These are phyloP conservation scores for Alternaria atra DNA, from an alignment of 2,329 filamentous ascomycete species.

Conservation along the genomic window DNA sequence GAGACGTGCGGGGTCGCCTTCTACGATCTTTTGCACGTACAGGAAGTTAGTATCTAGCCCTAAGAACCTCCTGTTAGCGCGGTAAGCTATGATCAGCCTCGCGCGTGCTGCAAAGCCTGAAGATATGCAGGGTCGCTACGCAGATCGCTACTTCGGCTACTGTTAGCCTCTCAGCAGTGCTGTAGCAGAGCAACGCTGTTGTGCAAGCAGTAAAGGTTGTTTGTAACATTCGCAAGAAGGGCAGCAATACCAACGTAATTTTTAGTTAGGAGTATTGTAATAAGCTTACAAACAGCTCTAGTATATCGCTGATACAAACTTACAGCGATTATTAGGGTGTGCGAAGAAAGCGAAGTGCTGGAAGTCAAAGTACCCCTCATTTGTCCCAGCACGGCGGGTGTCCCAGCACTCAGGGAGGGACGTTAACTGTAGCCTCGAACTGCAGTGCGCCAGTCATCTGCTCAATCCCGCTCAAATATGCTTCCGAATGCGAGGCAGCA, in stretches of 20 bases:
- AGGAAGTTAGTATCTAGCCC: too few relatives aligned
- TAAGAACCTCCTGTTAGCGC: too few relatives aligned
- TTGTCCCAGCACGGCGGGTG: conserved; percentile 11
- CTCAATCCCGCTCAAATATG: too few relatives aligned
- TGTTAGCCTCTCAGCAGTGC: conserved; percentile 6
- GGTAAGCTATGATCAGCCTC: too few relatives aligned
- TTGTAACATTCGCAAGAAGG: conserved; percentile 9
- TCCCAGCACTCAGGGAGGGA: conserved; percentile 8
- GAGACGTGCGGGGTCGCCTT: background rate
- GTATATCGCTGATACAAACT: background rate
- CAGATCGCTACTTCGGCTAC: too few relatives aligned
- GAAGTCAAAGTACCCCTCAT: conserved; percentile 9
- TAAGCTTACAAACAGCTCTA: conserved; percentile 3
- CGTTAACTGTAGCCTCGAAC: background rate
- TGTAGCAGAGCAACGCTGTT: background rate
- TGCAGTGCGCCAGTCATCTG: background rate
- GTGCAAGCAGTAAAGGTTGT: background rate
- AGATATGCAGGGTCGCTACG: too few relatives aligned
- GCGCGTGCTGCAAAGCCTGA: too few relatives aligned
- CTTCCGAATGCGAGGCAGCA: accelerated
- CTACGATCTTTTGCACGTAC: too few relatives aligned
- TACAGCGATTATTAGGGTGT: background rate
- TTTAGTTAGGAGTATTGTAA: conserved; percentile 5
- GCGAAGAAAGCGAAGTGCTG: background rate
- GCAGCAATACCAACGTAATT: conserved; percentile 11